Conservation (phyloP, 1,284 basidiomycete genomes). For the Apiotrichum gracile region DNA sequence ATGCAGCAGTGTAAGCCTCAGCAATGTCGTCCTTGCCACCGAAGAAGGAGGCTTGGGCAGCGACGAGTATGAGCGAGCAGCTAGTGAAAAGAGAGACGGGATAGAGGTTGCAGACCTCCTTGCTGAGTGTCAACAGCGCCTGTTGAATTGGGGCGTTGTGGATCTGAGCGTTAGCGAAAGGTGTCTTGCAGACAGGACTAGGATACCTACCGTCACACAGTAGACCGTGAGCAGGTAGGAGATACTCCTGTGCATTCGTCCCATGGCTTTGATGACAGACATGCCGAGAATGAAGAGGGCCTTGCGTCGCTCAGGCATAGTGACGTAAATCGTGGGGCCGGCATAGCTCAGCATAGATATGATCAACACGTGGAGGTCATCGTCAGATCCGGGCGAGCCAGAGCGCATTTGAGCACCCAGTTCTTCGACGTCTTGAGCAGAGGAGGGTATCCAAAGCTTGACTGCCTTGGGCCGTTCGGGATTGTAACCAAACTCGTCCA, state of each 20-base stretch:
- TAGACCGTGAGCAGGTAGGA: slow-evolving; percentile 21
- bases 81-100: slow-evolving; percentile 15
- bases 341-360: slow-evolving; percentile 26
- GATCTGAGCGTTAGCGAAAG: slow-evolving; percentile 1
- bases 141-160: slow-evolving; percentile 10
- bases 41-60: slow-evolving; percentile 8
- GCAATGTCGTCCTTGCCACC: not conserved
- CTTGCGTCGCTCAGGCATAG: slow-evolving; percentile 11
- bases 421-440: slow-evolving; percentile 15
- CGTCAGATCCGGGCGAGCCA: slow-evolving; percentile 2
- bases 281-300: slow-evolving; percentile 21
- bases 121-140: slow-evolving; percentile 8
- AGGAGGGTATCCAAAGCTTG: slow-evolving; percentile 7
- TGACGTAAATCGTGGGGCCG: slow-evolving; percentile 26
- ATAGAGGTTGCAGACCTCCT: slow-evolving; percentile 5
- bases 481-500: slow-evolving; percentile 23
- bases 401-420: not conserved
- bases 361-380: slow-evolving; percentile 18
- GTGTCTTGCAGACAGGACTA: too few relatives aligned
- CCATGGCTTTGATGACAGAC: slow-evolving; percentile 15
- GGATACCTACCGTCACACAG: slow-evolving; percentile 15
- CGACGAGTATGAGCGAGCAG: slow-evolving; percentile 14
- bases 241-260: slow-evolving; percentile 16
- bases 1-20: not conserved
- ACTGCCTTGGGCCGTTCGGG: slow-evolving; percentile 9